phyloP scores from a whole-genome alignment of 108 stramenopile genomes.

The Licmophora abbreviata region DNA sequence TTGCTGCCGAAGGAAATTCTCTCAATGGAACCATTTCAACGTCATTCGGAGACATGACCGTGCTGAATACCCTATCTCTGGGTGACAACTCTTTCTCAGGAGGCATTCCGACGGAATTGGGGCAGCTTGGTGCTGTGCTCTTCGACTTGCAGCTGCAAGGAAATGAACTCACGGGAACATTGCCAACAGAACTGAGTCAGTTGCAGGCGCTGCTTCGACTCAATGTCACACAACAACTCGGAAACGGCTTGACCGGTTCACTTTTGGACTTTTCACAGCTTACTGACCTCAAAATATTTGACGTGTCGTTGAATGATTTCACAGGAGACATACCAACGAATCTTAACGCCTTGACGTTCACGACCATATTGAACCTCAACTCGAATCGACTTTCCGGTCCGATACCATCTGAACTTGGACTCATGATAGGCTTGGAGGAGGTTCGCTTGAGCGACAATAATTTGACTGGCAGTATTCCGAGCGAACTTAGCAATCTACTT shows the following conservation, averaged over 20 bases:
- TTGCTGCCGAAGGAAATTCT: too few species aligned
- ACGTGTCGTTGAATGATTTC: neutral
- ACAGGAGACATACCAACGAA: neutral
- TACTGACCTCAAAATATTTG: constrained; percentile 1
- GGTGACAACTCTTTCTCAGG: constrained; percentile 53
- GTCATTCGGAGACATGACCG: too few species aligned
- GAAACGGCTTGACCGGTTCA: too few species aligned
- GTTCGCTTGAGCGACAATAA: too few species aligned
- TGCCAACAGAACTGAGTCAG: constrained; percentile 1
- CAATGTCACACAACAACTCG: too few species aligned
- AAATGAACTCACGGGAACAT: constrained; percentile 41
- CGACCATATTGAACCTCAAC: neutral
- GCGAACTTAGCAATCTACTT: constrained; percentile 24
- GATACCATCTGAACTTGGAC: too few species aligned
- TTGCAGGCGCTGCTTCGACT: constrained; percentile 5
- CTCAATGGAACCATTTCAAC: too few species aligned
- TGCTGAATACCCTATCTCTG: too few species aligned
- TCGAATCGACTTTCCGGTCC: constrained; percentile 14
- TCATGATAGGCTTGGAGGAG: too few species aligned
- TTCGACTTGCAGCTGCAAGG: constrained; percentile 26
- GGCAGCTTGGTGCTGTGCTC: too few species aligned
- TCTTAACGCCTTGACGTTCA: neutral
- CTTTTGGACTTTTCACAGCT: constrained; percentile 24
- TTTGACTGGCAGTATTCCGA: constrained; percentile 28
- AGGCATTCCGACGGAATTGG: constrained; percentile 42